Evolutionary conservation across 148 eudicot species (phyloP), one percentile per base, ranked within the genome.

Genomic region (Nepenthes mirabilis): DNA sequence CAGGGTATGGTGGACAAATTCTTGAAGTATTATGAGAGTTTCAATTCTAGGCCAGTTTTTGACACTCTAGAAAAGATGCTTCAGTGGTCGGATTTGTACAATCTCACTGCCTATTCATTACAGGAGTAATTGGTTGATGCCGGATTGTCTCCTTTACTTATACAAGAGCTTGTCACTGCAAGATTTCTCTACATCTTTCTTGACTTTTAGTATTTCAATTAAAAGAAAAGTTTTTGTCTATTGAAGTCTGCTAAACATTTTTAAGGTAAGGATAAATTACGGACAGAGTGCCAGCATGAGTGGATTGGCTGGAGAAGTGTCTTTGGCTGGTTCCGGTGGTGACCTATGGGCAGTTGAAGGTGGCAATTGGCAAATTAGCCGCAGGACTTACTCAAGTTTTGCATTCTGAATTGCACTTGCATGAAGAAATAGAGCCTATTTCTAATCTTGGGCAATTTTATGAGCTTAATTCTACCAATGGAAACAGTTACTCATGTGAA

Each of bases 241-340:
- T 40, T 3, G 32, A 11, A 33, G 12, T 47, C 9, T 47, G 33
- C 35, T 0, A 6, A 5, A n/a, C 4, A 5, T 33, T 45, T 76
- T 43, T 64, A 59, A 91, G 98, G 88, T 88, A 36, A 88, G 98
- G 62, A 80, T 91, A 64, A 88, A 91, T 57, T 91, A 91, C 56
- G 98, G 98, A 50, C 98, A 91, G 72, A 91, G 98, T 83, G 80
- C 73, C 56, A 66, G 59, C 52, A 88, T 91, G 66, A 91, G 96
- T 74, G 98, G 94, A 61, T 81, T 91, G 70, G 98, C 96, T 45
- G 98, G 98, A 73, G 90, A 86, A 57, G 98, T 91, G 64, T 88
- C 98, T 34, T 72, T 91, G 79, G 98, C 94, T 37, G 98, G 98
- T 33, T 82, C 96, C 57, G 95, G 82, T 12, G 91, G 82, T 37